Base-by-base conservation (phyloP, 345 rosid species). In the Citrus unshiu region DNA sequence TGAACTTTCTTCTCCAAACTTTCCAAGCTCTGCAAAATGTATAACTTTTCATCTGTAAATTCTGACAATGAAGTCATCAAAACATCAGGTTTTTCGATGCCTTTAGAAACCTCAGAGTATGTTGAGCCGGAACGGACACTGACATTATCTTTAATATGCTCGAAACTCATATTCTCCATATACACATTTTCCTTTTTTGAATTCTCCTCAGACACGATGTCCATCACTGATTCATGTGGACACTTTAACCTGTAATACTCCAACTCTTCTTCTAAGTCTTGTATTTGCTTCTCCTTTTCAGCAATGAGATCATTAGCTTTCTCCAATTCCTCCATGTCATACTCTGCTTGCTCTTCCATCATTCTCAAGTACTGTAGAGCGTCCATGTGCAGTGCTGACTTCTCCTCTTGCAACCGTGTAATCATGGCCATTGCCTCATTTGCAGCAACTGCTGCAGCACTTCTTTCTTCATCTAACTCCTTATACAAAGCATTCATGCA, bases 331-430 rank as follows among this genome's bases (percentile, higher is more conserved):
- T 91, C 95, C 29, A 77, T 85, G 74, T 93, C 97, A 54, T 90
- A 90, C 67, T 92, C 97, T 1, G 93, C 93, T 83, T 94, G 95
- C 83, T 91, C 97, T 75, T 94, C 98, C 98, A 92, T 94, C 97
- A 94, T 90, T 82, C 98, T 91, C 73, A 94, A 82, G 87, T 86
- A 89, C 81, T 94, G 98, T 78, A 90, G 76, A 40, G 94, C 95
- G 73, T 94, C 98, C 97, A 91, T 92, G 64, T 85, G 92, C 54
- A 92, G 89, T 54, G 90, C 84, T 58, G 98, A 92, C 86, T 92
- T 94, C 89, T 91, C 98, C 78, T 91, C 98, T 80, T 93, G 98
- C 80, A 93, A 82, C 83, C 90, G 73, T 18, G 93, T 91, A 77
- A 93, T 93, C 96, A 93, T 93, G 25, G 96, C 98, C 98, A 91